Base-by-base conservation (phyloP, 305 asterid species). In the Coffea humblotiana region DNA sequence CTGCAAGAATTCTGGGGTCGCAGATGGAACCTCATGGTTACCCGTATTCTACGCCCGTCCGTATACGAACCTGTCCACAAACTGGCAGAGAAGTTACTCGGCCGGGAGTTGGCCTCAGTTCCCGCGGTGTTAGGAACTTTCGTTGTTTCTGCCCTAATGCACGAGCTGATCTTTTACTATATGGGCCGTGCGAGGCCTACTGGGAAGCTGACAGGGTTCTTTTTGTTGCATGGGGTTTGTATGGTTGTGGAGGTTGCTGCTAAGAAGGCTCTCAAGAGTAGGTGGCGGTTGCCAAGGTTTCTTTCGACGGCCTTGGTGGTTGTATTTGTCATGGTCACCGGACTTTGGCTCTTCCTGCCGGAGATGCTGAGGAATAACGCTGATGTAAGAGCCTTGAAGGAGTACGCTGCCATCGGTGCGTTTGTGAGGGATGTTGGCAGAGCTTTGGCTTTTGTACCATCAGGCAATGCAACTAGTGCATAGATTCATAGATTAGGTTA, bases 321-420 rank as follows among this genome's bases (percentile, higher is more conserved):
- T 21, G 82, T 56, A 0, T 88, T 81, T 49, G 86, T 90, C 79
- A 70, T 88, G 0, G 75, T 25, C 52, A 89, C 91, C 0, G 81
- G 89, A 27, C 85, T 86, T 25, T 89, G 90, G 97, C 79, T 92
- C 74, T 91, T 92, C 43, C 88, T 91, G 29, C 94, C 92, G 49
- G 91, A 85, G 23, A 56, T 88, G 13, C 48, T 86, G 37, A 52
- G 86, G 82, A 77, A 72, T 6, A 78, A 79, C 23, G 84, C 82
- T 0, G 90, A 86, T 29, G 61, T 77, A 0, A 84, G 91, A 82
- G 95, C 87, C 52, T 51, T 89, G 67, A 86, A 85, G 6, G 98
- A 94, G 85, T 49, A 88, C 13, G 89, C 87, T 9, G 90, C 93
- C 2, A 76, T 88, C 32, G 94, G 86, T 10, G 79, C 86, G 45